Base-by-base conservation (phyloP, 768 basidiomycete genomes). In the Butyriboletus loyo region DNA sequence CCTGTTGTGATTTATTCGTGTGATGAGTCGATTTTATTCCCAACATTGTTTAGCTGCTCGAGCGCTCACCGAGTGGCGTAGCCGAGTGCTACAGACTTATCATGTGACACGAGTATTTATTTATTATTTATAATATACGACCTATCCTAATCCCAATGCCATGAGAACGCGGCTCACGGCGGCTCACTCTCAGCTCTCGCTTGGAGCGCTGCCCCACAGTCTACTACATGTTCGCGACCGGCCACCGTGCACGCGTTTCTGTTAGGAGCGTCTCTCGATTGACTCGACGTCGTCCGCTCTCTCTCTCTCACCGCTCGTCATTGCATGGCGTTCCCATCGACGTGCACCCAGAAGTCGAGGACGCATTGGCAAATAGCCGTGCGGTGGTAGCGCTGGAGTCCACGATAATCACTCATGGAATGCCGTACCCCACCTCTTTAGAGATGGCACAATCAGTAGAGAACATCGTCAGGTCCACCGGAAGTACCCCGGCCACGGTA, bases 371-470 rank as follows among this genome's bases (percentile, higher is more conserved):
- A 5, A 72, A 76, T 37, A 73, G 77, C 10, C 75, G 73, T 55
- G 84, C 93, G 19, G 76, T 98, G 40, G 92, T 98, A 11, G 94
- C 95, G 13, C 81, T 98, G 11, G 96, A 98, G 68, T 91, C 89
- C 2, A 86, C 96, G 1, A 81, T 98, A 48, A 84, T 97, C 53
- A 94, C 94, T 1, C 92, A 98, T 75, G 96, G 93, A 19, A 83
- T 96, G 73, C 91, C 92, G 0, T 83, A 83, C 58, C 93, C 93
- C 0, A 76, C 77, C 34, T 95, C 92, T 63, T 66, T 87, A 7
- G 75, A 85, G 25, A 84, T 88, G 22, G 85, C 92, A 0, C 72
- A 73, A 30, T 84, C 84, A 7, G 76, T 96, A 19, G 92, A 93
- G 68, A 66, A 63, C 7, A 85, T 88, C 44, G 85, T 96, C 28